phyloP scores from a whole-genome alignment of 345 rosid species.

The thale cress (Arabidopsis thaliana) region DNA sequence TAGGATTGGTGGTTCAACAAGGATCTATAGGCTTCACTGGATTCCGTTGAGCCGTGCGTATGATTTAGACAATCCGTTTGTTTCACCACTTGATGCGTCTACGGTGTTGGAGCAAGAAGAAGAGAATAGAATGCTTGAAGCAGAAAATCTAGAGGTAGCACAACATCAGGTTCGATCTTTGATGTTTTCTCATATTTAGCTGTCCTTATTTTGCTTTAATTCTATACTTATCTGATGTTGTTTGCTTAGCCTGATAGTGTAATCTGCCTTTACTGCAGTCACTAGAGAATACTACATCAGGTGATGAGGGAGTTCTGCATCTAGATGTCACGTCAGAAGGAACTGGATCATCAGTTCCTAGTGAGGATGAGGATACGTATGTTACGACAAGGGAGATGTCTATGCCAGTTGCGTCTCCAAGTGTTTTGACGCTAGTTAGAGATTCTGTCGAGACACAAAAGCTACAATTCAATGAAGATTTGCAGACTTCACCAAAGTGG shows the following conservation, averaged over 20 bases:
- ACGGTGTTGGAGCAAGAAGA: constrained; percentile 48
- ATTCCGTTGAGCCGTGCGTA: constrained; percentile 70
- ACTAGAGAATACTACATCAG: constrained; percentile 10
- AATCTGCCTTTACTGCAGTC: constrained; percentile 31
- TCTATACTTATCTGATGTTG: not conserved
- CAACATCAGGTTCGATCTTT: constrained; percentile 47
- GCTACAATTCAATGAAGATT: constrained; percentile 39
- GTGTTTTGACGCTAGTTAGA: constrained; percentile 15
- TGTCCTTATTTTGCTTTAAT: not conserved
- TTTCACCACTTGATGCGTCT: constrained; percentile 48
- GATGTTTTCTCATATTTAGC: not conserved
- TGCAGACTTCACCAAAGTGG: constrained; percentile 31
- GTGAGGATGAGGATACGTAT: constrained; percentile 48
- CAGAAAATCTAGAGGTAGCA: constrained; percentile 32
- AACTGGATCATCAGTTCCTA: constrained; percentile 45
- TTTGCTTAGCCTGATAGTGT: constrained; percentile 14
- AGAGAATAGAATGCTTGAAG: constrained; percentile 40
- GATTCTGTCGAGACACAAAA: constrained; percentile 38
- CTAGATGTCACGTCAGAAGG: constrained; percentile 53
- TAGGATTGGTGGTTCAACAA: constrained; percentile 81
- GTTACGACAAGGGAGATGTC: constrained; percentile 43
- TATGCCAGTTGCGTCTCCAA: constrained; percentile 37
- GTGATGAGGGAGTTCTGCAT: constrained; percentile 47
- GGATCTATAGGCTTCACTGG: constrained; percentile 85
- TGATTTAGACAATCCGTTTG: constrained; percentile 59